Conservation (phyloP, 805 yeast genomes). For the Starmerella gropengiesseri region DNA sequence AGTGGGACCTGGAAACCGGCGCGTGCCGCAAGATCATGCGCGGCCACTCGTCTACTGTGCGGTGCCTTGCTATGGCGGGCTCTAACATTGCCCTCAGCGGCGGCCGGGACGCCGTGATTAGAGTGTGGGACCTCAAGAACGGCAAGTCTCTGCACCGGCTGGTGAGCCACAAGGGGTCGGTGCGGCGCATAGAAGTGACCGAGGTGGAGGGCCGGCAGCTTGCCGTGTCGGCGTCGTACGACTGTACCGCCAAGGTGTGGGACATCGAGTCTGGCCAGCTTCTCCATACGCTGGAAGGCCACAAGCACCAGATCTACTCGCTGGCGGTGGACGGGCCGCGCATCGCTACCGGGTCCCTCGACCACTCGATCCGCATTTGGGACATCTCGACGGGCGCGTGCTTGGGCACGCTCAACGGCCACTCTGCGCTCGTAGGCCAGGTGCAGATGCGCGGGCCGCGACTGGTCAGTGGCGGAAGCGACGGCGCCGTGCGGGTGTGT, state of each 20-base stretch:
- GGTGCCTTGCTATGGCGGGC: conserved; percentile 71
- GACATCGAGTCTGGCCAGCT: conserved; percentile 81
- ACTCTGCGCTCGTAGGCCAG: conserved; percentile 87
- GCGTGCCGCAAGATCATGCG: conserved; percentile 77
- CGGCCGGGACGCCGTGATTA: conserved; percentile 78
- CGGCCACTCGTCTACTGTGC: conserved; percentile 87
- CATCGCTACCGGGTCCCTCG: conserved; percentile 92
- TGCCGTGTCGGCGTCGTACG: conserved; percentile 80
- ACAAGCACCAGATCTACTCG: conserved; percentile 77
- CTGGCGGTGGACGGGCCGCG: conserved; percentile 72
- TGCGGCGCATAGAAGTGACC: conserved; percentile 46
- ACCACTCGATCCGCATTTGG: conserved; percentile 92
- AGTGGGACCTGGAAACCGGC: conserved; percentile 86
- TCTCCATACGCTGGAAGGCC: conserved; percentile 83
- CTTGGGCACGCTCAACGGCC: conserved; percentile 63
- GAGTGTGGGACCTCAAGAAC: conserved; percentile 93
- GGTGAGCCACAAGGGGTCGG: conserved; percentile 60
- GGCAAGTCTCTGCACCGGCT: conserved; percentile 71
- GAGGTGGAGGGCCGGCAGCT: conserved; percentile 34
- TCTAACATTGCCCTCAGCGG: conserved; percentile 73
- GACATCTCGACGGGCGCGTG: conserved; percentile 81
- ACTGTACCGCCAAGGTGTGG: conserved; percentile 88
- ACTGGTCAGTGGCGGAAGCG: conserved; percentile 74
- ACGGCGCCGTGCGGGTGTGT: conserved; percentile 74
- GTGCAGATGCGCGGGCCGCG: conserved; percentile 60